Conservation (phyloP, 2,329 filamentous ascomycete species). For the Dothistroma pini region DNA sequence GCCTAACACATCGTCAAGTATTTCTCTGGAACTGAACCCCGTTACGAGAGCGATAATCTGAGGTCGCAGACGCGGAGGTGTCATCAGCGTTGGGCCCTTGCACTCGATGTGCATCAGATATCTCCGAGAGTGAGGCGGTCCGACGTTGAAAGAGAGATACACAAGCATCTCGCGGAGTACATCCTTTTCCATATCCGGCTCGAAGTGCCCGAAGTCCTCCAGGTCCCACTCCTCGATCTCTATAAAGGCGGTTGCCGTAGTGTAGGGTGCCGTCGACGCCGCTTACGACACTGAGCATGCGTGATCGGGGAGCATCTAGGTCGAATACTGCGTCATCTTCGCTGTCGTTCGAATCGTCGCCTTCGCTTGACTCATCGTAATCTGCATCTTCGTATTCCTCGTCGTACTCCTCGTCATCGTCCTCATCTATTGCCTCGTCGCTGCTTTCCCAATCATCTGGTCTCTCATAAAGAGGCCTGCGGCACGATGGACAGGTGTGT, state of each 20-base stretch:
- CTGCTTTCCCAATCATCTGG: background rate
- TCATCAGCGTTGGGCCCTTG: background rate
- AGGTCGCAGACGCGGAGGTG: background rate
- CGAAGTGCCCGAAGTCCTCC: background rate
- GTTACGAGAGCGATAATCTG: background rate
- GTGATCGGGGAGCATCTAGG: too few relatives aligned
- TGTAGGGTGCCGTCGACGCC: background rate
- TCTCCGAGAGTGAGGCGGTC: too few relatives aligned
- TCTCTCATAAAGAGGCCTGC: background rate
- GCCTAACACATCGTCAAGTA: too few relatives aligned
- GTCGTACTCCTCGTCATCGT: background rate
- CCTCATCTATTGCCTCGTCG: too few relatives aligned
- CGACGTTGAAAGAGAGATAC: background rate
- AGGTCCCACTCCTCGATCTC: too few relatives aligned
- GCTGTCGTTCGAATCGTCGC: too few relatives aligned
- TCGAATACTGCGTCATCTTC: too few relatives aligned
- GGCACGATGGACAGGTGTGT: background rate
- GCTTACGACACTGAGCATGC: background rate
- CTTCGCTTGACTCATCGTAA: too few relatives aligned
- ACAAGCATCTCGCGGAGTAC: background rate
- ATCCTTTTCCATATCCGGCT: background rate
- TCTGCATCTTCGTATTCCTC: background rate
- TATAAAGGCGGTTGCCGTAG: background rate
- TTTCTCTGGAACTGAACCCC: too few relatives aligned
- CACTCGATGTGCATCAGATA: background rate